Evolutionary conservation across 1,284 basidiomycete species (phyloP).

Genomic region (Austropuccinia psidii): DNA sequence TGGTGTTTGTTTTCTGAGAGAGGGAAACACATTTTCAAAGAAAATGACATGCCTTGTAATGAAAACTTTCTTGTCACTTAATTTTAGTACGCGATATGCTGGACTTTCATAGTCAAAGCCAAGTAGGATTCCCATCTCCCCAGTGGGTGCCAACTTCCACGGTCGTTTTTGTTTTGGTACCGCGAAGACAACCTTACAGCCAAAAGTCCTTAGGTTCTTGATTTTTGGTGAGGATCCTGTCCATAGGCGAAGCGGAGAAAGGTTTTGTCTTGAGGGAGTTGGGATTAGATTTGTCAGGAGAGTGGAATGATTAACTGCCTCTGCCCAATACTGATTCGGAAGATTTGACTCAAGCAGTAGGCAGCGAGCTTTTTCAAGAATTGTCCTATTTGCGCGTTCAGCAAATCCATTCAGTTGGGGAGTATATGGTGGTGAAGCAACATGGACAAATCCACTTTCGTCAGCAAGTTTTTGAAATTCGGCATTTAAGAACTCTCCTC

Average conservation of each 20-base stretch:
- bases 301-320: slow-evolving; percentile 44
- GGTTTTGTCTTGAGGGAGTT: background rate
- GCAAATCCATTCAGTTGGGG: slow-evolving; percentile 47
- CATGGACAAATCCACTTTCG: slow-evolving; percentile 44
- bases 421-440: slow-evolving; percentile 48
- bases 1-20: too few species aligned
- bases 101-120: background rate
- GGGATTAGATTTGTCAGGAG: slow-evolving; percentile 48
- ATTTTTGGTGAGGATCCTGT: background rate
- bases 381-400: slow-evolving; percentile 44
- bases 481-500: background rate
- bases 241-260: background rate
- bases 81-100: background rate
- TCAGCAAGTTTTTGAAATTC: slow-evolving; percentile 30
- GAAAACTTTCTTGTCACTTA: background rate
- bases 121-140: background rate
- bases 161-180: background rate
- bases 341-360: slow-evolving; percentile 45
- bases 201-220: background rate
- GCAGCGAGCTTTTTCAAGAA: slow-evolving; percentile 42
- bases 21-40: background rate
- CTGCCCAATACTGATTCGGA: slow-evolving; percentile 46
- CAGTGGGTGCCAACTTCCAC: background rate
- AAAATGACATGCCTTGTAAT: background rate
- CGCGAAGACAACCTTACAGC: background rate